Evolutionary conservation across 108 stramenopile genomes (phyloP), one percentile per base, ranked within the genome.

Genomic region (Mayamaea pseudoterrestris): DNA sequence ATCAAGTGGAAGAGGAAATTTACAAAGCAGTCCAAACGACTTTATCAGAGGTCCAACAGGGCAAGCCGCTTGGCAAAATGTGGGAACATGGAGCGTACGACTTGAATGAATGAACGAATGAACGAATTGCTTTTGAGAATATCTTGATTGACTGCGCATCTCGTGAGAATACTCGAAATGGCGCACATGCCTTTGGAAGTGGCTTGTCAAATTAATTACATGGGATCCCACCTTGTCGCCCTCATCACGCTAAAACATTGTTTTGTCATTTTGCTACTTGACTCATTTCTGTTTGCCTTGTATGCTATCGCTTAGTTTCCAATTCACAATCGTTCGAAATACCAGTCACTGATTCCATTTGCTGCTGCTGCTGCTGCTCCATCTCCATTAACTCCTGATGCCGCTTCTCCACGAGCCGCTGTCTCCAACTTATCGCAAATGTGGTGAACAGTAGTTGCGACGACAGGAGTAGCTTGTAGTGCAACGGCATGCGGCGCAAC

Each of bases 1-100:
- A 91, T 30, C 73, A 83, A 9, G 89, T 91, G 5, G 63, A 73
- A 42, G 26, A 47, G 16, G 71, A 81, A 34, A 73, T 91, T 45
- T 63, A 63, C 30, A 31, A 17, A 1, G 78, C 80, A 52, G 81
- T 81, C 1, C 52, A 76, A 47, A 50, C 49, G 1, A 84, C 80
- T 16, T 24, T 83, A 5, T 61, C 67, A 27, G 45, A 53, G 26
- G 72, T 79, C 23, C 32, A 52, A 29, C 60, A 52, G 8, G 32
- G 49, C n/a, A 41, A 56, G 24, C 74, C 69, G 9, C 51, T 80
- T 32, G 17, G 36, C 7, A 55, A 70, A 30, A 60, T 81, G 65
- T 81, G 71, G 71, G 53, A 53, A 44, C 61, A 65, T 1, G 78
- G 73, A 30, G 66, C 47, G 16, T 71, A 69, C 41, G 57, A 23